phyloP scores from a whole-genome alignment of 2,329 filamentous ascomycete species.

The Paradendryphiella salina region DNA sequence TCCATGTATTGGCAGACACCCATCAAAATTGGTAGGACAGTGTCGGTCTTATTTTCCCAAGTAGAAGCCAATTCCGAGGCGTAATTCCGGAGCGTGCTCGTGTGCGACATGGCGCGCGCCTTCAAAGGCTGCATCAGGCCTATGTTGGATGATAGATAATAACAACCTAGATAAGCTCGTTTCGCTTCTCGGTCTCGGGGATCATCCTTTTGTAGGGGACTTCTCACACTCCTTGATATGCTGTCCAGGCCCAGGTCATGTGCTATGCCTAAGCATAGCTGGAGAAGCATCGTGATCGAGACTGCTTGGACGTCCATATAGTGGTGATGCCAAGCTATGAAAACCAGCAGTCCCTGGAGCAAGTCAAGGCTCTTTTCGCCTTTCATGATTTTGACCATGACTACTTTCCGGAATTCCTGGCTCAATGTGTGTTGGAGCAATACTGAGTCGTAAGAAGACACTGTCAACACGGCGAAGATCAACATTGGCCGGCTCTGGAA shows the following conservation, averaged over 20 bases:
- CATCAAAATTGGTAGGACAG: constrained; percentile 35
- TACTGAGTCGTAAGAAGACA: constrained; percentile 39
- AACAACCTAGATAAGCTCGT: constrained; percentile 43
- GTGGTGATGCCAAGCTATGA: constrained; percentile 46
- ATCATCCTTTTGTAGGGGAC: constrained; percentile 28
- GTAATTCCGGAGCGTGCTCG: constrained; percentile 35
- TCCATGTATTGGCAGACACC: constrained; percentile 44
- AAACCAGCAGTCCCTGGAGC: constrained; percentile 39
- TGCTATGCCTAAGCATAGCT: constrained; percentile 41
- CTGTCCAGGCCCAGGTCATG: constrained; percentile 39
- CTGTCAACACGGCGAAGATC: constrained; percentile 42
- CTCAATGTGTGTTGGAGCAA: constrained; percentile 36
- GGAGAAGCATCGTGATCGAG: constrained; percentile 41
- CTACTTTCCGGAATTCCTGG: constrained; percentile 44
- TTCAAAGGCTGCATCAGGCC: constrained; percentile 32
- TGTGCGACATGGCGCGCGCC: constrained; percentile 31
- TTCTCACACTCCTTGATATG: constrained; percentile 23
- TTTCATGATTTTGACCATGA: constrained; percentile 43
- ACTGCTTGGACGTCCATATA: constrained; percentile 44
- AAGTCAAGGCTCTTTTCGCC: constrained; percentile 44
- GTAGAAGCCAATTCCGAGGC: constrained; percentile 38
- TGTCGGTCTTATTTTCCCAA: constrained; percentile 39
- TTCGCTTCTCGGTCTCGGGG: constrained; percentile 37
- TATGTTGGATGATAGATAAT: constrained; percentile 39
- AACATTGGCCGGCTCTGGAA: constrained; percentile 40